A percentile compares a stretch with the other conserved stretches of the same genome.
These are phyloP conservation scores for Cadophora sp. DNA, from an alignment of 2,329 filamentous ascomycete species.

Conservation along the genomic window DNA sequence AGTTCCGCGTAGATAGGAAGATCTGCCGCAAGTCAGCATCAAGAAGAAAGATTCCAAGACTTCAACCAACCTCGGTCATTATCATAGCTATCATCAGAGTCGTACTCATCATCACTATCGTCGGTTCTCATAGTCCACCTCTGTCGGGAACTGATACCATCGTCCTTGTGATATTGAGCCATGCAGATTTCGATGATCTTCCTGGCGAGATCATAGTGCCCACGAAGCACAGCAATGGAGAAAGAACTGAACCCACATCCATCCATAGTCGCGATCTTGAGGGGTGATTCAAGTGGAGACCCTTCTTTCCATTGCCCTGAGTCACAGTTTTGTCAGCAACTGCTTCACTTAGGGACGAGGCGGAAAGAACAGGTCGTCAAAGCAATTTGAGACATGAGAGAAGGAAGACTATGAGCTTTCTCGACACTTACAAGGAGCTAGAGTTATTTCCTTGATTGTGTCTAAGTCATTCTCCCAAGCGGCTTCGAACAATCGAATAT, in stretches of 20 bases:
- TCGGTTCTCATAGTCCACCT: conserved; percentile 51
- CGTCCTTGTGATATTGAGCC: conserved; percentile 68
- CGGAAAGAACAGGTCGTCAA: neutral
- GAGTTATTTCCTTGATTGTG: conserved; percentile 68
- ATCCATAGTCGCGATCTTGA: conserved; percentile 69
- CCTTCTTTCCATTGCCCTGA: conserved; percentile 53
- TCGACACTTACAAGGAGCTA: conserved; percentile 44
- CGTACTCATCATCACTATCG: conserved; percentile 34
- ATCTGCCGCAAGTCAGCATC: conserved; percentile 31
- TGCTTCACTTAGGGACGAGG: neutral
- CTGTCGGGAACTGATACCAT: conserved; percentile 38
- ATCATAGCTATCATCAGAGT: conserved; percentile 43
- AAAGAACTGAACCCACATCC: conserved; percentile 58
- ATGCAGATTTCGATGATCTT: conserved; percentile 73
- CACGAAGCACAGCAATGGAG: conserved; percentile 69
- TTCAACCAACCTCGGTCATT: conserved; percentile 17
- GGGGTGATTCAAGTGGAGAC: conserved; percentile 60
- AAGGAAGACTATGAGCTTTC: neutral
- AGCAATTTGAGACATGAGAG: neutral
- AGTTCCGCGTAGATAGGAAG: conserved; percentile 60
- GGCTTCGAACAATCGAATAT: conserved; percentile 74
- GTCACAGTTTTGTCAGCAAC: neutral
- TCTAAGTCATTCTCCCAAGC: conserved; percentile 74
- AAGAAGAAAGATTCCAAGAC: neutral
- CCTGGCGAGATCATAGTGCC: conserved; percentile 68